Evolutionary conservation across 2,329 filamentous ascomycete genomes (phyloP), one percentile per base, ranked within the genome.

Genomic region (Alternaria brassicicola): DNA sequence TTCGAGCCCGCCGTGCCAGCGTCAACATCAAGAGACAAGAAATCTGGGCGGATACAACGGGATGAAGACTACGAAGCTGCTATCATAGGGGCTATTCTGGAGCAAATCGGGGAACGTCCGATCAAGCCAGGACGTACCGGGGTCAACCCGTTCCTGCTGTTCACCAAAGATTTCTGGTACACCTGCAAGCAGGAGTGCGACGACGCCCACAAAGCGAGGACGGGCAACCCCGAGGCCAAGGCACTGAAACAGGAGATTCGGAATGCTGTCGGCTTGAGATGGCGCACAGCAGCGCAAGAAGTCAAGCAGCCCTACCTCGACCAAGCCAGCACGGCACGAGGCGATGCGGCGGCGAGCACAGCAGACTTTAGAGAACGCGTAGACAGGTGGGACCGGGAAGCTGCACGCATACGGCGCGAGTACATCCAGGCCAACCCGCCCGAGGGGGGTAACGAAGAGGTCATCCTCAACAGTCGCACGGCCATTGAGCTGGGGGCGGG

Each of bases 71-170:
- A 87, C 66, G 85, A 88, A 67, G 80, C 83, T 41, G 82, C 81
- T 6, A 83, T 88, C 66, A 82, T 84, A 64, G 80, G 80, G 12
- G 81, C 82, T n/a, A 84, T 88, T 56, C 78, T 85, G 30, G 76
- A 78, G 17, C 78, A 85, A 64, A 86, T 97, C 43, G 94, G 94
- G n/a, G 86, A 90, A 17, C 86, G 90, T 4, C 91, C 92, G 0
- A 79, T 84, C 55, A 88, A 87, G 50, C 93, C 94, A 4, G 80
- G 83, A 50, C 91, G 94, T 64, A 84, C 89, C 0, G 87, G 89
- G 0, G 87, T 89, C 4, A 98, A 96, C 71, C 90, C 94, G 0
- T 98, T 97, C 77, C 84, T 96, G 26, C 84, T 97, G 48, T 99
- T 91, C 78, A 94, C 93, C 74, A 96, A 93, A 66, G 88, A 88